Evolutionary conservation across 2,329 filamentous ascomycete genomes (phyloP), one percentile per base, ranked within the genome.

Genomic region (Cladosporium sp.): DNA sequence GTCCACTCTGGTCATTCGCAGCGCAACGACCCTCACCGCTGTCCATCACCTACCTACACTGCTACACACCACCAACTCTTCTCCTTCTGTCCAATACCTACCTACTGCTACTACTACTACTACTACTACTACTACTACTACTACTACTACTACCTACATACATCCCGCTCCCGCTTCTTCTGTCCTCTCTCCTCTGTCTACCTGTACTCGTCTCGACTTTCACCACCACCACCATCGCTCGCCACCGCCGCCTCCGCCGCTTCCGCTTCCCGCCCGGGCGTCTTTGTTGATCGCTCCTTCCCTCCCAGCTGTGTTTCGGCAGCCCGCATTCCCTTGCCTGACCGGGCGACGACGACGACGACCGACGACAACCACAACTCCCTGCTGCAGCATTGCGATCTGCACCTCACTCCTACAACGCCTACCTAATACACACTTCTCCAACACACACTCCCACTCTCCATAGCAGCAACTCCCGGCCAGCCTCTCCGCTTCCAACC

Each of bases 211-310:
- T 13, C 43, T n/a, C n/a, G n/a, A n/a, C n/a, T n/a, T 4, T 36
- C 47, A 32, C 27, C 52, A 36, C 38, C 9, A 22, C 43, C 24
- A 13, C 30, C 36, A 19, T 27, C 40, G 24, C 34, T 40, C 44
- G 24, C 6, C 17, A 11, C 8, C 41, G 17, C 12, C 34, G 11
- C 11, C 36, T 34, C 41, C 50, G n/a, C 37, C 53, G 47, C 17
- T 13, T 27, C 40, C 17, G n/a, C 9, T 4, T 12, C 30, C 20
- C 29, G 36, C 45, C 30, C 15, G 18, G 45, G 29, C 47, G 24
- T 37, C 48, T 51, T 39, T 45, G 40, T 51, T 47, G 47, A 50
- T 43, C 47, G 47, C 47, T 34, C 47, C 47, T 50, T 43, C 47
- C 47, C 32, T 17, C 32, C 32, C 32, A n/a, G 32, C 32, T 43